Percentiles rank a stretch among this genome's conserved stretches.
phyloP scores from a whole-genome alignment of 371 early-diverging fungal species.

The Haplosporangium sp. region DNA sequence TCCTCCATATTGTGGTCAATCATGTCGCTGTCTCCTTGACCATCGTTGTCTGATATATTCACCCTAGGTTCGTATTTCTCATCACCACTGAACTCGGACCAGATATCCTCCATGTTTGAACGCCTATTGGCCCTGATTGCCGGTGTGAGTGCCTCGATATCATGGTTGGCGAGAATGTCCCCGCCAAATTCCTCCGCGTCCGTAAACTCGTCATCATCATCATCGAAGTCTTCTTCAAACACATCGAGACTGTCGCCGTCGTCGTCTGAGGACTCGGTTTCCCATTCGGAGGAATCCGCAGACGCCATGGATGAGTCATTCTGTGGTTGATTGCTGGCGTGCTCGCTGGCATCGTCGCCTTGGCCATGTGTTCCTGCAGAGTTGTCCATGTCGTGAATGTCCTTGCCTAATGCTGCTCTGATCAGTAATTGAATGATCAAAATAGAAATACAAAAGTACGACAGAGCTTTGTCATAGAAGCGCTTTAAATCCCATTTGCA shows the following conservation, averaged over 20 bases:
- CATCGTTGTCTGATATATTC: constrained; percentile 4
- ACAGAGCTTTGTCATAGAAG: too few relatives aligned
- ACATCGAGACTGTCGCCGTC: background rate
- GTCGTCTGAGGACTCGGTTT: constrained; percentile 28
- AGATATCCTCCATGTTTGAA: constrained; percentile 14
- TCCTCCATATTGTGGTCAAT: constrained; percentile 11
- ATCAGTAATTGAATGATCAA: too few relatives aligned
- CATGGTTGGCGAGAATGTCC: background rate
- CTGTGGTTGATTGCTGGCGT: background rate
- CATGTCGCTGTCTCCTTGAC: constrained; percentile 43
- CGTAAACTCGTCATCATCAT: background rate
- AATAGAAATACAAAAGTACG: too few relatives aligned
- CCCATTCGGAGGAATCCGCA: constrained; percentile 29
- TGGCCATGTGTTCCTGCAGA: constrained; percentile 1
- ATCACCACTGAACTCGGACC: constrained; percentile 53
- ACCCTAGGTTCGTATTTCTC: constrained; percentile 42
- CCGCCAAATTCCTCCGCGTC: background rate
- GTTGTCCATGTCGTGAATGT: constrained; percentile 5
- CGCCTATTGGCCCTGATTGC: constrained; percentile 21
- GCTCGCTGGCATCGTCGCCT: background rate
- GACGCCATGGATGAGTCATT: background rate
- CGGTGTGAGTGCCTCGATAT: constrained; percentile 27
- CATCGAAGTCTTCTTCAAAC: constrained; percentile 1
- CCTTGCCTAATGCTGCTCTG: too few relatives aligned
- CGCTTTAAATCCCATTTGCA: too few relatives aligned